phyloP scores from a whole-genome alignment of 2,329 filamentous ascomycete species.

The Ascochyta clinopodiicola region DNA sequence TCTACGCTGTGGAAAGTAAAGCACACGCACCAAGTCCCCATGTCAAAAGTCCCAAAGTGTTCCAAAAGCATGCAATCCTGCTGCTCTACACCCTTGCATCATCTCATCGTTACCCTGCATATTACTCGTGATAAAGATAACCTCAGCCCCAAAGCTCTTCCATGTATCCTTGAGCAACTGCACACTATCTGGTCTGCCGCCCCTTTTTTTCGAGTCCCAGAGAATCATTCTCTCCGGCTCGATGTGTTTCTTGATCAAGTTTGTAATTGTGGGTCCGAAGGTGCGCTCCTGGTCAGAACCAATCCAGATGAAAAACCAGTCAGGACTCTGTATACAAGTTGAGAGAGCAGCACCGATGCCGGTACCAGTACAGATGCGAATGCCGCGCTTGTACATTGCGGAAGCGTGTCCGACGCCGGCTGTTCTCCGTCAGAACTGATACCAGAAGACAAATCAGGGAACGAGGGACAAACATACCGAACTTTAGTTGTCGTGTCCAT shows the following conservation, averaged over 20 bases:
- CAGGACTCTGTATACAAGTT: constrained; percentile 44
- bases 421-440: constrained; percentile 23
- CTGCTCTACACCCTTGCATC: constrained; percentile 44
- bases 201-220: constrained; percentile 46
- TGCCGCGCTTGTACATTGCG: constrained; percentile 46
- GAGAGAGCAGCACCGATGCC: constrained; percentile 46
- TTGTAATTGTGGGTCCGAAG: constrained; percentile 43
- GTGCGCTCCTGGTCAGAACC: constrained; percentile 46
- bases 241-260: constrained; percentile 42
- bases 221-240: constrained; percentile 47
- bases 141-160: constrained; percentile 42
- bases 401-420: constrained; percentile 45
- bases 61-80: constrained; percentile 44
- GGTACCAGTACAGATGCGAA: constrained; percentile 46
- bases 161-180: constrained; percentile 43
- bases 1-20: background rate
- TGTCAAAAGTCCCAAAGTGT: constrained; percentile 45
- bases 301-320: constrained; percentile 49
- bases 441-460: no score
- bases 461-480: constrained; percentile 31
- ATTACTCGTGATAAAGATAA: constrained; percentile 47
- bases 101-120: constrained; percentile 48
- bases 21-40: background rate
- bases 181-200: constrained; percentile 43
- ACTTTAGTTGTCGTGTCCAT: constrained; percentile 46